phyloP scores from a whole-genome alignment of 1,139 yeast species.

The Suhomyces maxii region DNA sequence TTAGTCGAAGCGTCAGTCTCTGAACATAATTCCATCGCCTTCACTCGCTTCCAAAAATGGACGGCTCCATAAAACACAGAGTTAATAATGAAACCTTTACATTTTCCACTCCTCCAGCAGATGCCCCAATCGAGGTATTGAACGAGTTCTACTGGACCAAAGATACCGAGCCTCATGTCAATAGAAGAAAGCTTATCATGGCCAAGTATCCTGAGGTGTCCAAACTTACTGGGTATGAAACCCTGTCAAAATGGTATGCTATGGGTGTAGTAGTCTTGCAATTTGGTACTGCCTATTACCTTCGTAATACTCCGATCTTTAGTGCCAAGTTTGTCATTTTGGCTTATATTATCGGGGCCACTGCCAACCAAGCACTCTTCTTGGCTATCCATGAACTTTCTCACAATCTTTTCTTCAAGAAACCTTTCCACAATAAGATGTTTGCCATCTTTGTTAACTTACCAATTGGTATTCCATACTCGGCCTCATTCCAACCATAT shows the following conservation, averaged over 20 bases:
- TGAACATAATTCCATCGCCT: too few relatives aligned
- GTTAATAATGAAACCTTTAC: conserved; percentile 34
- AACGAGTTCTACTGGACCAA: conserved; percentile 82
- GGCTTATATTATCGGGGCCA: conserved; percentile 83
- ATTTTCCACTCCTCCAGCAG: conserved; percentile 46
- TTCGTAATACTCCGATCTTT: conserved; percentile 57
- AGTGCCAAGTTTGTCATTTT: conserved; percentile 56
- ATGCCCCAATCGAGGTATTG: conserved; percentile 40
- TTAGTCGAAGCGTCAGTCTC: too few relatives aligned
- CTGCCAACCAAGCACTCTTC: conserved; percentile 79
- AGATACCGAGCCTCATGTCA: conserved; percentile 77
- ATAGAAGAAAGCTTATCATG: conserved; percentile 71
- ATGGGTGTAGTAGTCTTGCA: conserved; percentile 65
- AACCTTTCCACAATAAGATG: conserved; percentile 72
- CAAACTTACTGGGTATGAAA: conserved; percentile 84
- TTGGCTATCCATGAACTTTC: conserved; percentile 86
- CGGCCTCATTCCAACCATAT: conserved; percentile 89
- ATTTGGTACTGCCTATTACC: conserved; percentile 56
- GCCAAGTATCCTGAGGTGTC: conserved; percentile 76
- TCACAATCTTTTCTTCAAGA: conserved; percentile 83
- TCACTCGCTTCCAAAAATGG: conserved; percentile 3
- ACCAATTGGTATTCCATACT: conserved; percentile 88
- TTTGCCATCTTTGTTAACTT: conserved; percentile 77
- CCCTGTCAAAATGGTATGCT: conserved; percentile 76
- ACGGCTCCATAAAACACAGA: conserved; percentile 36